These are phyloP conservation scores for Termitomyces sp. DNA, from an alignment of 768 basidiomycete species.

Conservation along the genomic window DNA sequence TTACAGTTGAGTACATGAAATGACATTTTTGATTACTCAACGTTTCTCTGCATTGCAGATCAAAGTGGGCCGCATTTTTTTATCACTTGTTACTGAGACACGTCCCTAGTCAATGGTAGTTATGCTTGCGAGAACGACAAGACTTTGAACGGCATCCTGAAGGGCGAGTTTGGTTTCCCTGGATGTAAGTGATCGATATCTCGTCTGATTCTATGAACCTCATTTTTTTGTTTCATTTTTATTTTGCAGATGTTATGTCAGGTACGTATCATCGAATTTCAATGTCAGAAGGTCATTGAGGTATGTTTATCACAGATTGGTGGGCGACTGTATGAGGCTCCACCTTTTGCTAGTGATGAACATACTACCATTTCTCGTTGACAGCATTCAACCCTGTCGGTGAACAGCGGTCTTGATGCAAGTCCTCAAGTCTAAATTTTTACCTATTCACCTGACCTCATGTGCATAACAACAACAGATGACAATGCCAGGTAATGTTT, in stretches of 20 bases:
- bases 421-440: slow-evolving; percentile 12
- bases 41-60: slow-evolving; percentile 16
- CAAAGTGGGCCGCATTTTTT: slow-evolving; percentile 21
- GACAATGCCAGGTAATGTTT: slow-evolving; percentile 57
- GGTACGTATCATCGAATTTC: slow-evolving; percentile 18
- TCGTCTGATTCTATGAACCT: not conserved
- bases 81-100: not conserved
- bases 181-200: slow-evolving; percentile 39
- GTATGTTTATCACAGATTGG: slow-evolving; percentile 44
- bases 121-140: slow-evolving; percentile 63
- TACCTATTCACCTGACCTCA: not conserved
- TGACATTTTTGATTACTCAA: not conserved
- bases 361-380: not conserved
- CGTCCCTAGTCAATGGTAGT: slow-evolving; percentile 41
- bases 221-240: not conserved
- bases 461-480: slow-evolving; percentile 39
- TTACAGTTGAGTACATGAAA: slow-evolving; percentile 32
- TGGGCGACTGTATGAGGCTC: slow-evolving; percentile 40
- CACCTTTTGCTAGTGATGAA: not conserved
- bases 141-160: slow-evolving; percentile 54
- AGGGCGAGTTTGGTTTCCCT: slow-evolving; percentile 62
- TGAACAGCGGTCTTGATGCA: slow-evolving; percentile 60
- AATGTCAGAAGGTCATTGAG: not conserved
- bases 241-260: slow-evolving; percentile 39
- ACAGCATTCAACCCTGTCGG: slow-evolving; percentile 45